Conservation (phyloP, 306 rosid genomes). For the Vigna reflexopilosa region DNA sequence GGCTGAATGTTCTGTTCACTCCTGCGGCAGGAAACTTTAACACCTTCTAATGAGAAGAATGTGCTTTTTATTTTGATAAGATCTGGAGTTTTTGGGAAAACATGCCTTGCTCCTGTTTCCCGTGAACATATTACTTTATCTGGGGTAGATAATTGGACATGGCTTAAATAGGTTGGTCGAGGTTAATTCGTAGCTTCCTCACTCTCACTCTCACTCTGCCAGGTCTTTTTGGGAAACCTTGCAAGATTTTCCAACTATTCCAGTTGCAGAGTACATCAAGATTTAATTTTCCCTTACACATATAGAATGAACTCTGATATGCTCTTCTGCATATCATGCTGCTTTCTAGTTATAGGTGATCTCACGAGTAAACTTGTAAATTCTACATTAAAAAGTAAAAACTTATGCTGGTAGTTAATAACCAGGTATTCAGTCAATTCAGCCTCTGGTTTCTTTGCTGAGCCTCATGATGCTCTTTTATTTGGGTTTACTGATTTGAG, state of each 20-base stretch:
- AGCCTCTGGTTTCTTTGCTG: slow-evolving; percentile 6
- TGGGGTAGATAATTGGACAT: slow-evolving; percentile 13
- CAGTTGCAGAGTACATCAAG: slow-evolving; percentile 30
- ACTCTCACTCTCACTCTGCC: neutral
- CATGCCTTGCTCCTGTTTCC: neutral
- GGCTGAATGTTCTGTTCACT: slow-evolving; percentile 14
- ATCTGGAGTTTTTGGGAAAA: neutral
- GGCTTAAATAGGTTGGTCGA: slow-evolving; percentile 26
- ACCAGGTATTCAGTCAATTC: neutral
- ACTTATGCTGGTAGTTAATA: neutral
- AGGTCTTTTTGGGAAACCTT: neutral
- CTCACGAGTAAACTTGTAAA: neutral
- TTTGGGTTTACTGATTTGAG: neutral
- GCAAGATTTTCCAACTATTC: neutral
- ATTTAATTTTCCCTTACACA: neutral
- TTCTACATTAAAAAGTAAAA: neutral
- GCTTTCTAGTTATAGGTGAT: neutral
- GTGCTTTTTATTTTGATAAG: slow-evolving; percentile 11
- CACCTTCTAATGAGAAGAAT: neutral
- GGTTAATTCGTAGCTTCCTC: slow-evolving; percentile 7
- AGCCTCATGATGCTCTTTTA: neutral
- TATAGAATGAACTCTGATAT: slow-evolving; percentile 14
- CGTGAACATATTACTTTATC: slow-evolving; percentile 2
- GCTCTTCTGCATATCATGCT: slow-evolving; percentile 8
- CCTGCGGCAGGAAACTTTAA: neutral